phyloP scores from a whole-genome alignment of 2,329 filamentous ascomycete species.

The Epichloe hybrida region DNA sequence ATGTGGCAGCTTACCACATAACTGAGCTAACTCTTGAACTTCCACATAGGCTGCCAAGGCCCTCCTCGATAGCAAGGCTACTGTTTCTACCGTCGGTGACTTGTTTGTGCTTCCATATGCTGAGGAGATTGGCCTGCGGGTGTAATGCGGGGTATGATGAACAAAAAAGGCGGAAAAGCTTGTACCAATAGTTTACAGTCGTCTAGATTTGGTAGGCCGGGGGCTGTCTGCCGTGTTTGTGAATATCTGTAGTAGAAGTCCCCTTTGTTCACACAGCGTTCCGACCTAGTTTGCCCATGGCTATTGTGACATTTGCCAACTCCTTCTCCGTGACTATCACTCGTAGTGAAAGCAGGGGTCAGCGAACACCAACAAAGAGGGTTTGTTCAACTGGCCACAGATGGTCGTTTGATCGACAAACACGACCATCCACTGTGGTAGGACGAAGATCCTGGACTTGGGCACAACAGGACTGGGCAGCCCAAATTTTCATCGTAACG shows the following conservation, averaged over 20 bases:
- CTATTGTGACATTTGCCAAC: neutral
- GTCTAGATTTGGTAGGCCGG: constrained; percentile 23
- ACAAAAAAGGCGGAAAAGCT: constrained; percentile 15
- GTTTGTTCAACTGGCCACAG: neutral
- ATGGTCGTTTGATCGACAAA: neutral
- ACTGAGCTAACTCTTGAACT: constrained; percentile 8
- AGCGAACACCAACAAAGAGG: neutral
- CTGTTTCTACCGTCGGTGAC: constrained; percentile 82
- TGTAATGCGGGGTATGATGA: constrained; percentile 47
- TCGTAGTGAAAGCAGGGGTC: neutral
- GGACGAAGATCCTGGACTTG: neutral
- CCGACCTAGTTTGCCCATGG: neutral
- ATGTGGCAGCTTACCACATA: neutral
- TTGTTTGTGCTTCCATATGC: constrained; percentile 83
- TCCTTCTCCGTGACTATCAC: neutral
- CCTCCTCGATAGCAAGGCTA: constrained; percentile 76
- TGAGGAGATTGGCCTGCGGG: constrained; percentile 83
- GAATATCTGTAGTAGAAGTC: constrained; percentile 33
- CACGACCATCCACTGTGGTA: neutral
- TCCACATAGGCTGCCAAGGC: constrained; percentile 71
- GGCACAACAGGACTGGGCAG: neutral
- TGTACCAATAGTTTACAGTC: constrained; percentile 29
- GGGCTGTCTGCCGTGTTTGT: constrained; percentile 21
- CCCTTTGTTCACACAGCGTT: constrained; percentile 15
- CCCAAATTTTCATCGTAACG: neutral